Base-by-base conservation (phyloP, 2,329 filamentous ascomycete genomes). In the Knoxdaviesia proteae region DNA sequence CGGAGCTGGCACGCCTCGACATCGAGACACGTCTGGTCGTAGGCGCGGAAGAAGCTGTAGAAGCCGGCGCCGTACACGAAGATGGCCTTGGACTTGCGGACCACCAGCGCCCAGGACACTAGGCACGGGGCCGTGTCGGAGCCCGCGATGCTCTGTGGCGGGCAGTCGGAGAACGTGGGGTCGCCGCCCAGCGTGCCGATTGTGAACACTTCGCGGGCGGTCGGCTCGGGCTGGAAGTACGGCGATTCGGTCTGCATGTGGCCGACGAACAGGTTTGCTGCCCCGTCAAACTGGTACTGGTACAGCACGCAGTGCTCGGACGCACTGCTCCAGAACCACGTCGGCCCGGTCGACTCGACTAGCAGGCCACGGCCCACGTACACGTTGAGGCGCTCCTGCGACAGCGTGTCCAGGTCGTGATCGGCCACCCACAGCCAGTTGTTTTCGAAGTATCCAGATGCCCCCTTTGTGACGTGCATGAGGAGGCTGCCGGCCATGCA, bases 371-470 rank as follows among this genome's bases (percentile, higher is more conserved):
- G 50, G 3, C 49, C 60, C 3, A 46, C 51, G 43, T 57, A 63
- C 34, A 63, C 48, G 20, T 49, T 50, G 45, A 64, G 54, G 34
- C 54, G 47, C 0, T 41, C 46, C 20, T 48, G 45, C 5, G 46
- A 46, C 48, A 29, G 11, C 7, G 36, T 42, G 30, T 55, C 51
- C 0, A 53, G 32, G 49, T 82, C 77, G 56, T 82, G 77, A 51
- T 82, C 77, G 1, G 76, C 69, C 9, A 74, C 70, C 77, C 75
- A 82, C 49, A 73, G 68, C 74, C 75, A 80, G 45, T 63, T 56
- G 48, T 70, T 66, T 47, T 67, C 61, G 33, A 65, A 49, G 45
- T 66, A 66, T 6, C 66, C 69, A 20, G 66, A 69, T 37, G 62
- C 56, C 29, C 55, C 40, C 0, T 50, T 32, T 0, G 65, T 69